Percentiles rank a stretch among this genome's conserved stretches.
Evolutionary conservation across 139 green algal genomes (phyloP).

Genomic region (Diplosphaera chodatii): DNA sequence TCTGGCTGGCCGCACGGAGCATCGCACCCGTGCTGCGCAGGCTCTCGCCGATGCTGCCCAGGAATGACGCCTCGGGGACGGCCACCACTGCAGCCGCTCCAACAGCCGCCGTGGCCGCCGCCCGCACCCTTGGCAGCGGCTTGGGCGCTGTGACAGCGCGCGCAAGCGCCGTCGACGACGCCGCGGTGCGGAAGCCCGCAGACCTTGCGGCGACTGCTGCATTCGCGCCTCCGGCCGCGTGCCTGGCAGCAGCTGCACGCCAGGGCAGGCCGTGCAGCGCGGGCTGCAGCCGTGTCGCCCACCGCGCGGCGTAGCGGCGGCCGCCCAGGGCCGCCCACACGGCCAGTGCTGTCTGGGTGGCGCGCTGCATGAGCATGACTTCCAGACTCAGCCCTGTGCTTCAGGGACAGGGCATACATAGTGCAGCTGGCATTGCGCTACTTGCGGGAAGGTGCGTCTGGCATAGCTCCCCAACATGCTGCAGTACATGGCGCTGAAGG

Average conservation of each 20-base stretch:
- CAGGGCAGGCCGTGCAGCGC: too few relatives aligned
- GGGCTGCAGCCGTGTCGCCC: neutral
- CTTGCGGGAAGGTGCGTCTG: too few relatives aligned
- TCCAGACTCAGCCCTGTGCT: too few relatives aligned
- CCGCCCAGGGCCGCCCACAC: slow-evolving; percentile 2
- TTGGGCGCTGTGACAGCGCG: too few relatives aligned
- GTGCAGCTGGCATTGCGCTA: too few relatives aligned
- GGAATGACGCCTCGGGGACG: neutral
- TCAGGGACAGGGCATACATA: too few relatives aligned
- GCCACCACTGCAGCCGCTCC: neutral
- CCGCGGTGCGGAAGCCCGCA: neutral
- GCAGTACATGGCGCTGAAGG: too few relatives aligned
- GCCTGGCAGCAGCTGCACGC: too few relatives aligned
- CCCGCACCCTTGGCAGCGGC: neutral
- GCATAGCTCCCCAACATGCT: too few relatives aligned
- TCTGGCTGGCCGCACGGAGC: neutral
- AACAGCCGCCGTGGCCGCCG: neutral
- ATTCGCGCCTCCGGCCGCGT: too few relatives aligned
- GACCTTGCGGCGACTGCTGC: too few relatives aligned
- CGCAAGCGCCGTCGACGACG: neutral
- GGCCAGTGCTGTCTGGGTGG: slow-evolving; percentile 9
- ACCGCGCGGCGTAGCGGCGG: neutral
- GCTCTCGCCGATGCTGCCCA: neutral
- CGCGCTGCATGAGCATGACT: too few relatives aligned
- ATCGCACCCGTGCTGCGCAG: neutral